A percentile compares a stretch with the other conserved stretches of the same genome.
phyloP scores from a whole-genome alignment of 441 rosid genomes.

The Iberis amara region DNA sequence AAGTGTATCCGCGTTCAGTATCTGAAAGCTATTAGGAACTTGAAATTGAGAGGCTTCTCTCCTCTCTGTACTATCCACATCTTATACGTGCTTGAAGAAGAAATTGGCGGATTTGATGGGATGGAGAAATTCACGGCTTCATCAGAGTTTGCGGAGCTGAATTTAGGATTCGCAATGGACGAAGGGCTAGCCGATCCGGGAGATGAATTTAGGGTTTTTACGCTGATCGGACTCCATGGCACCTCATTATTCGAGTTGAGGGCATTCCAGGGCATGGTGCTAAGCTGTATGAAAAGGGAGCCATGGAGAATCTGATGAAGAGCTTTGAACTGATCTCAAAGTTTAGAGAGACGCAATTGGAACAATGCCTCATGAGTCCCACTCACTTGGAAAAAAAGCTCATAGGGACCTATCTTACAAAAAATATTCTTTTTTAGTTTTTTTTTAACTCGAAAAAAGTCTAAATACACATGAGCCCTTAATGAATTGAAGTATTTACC shows the following conservation, averaged over 20 bases:
- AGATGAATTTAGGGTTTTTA: slow-evolving; percentile 68
- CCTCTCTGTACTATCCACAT: slow-evolving; percentile 61
- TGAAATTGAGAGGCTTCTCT: slow-evolving; percentile 41
- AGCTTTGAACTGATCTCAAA: slow-evolving; percentile 55
- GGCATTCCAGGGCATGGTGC: slow-evolving; percentile 84
- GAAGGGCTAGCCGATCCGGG: slow-evolving; percentile 78
- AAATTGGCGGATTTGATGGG: slow-evolving; percentile 74
- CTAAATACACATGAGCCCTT: too few relatives aligned
- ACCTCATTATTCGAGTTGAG: slow-evolving; percentile 42
- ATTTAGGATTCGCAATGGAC: slow-evolving; percentile 71
- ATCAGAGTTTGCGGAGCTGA: slow-evolving; percentile 49
- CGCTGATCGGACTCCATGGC: slow-evolving; percentile 69
- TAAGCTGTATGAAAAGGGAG: slow-evolving; percentile 66
- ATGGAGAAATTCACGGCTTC: slow-evolving; percentile 49
- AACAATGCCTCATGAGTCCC: too few relatives aligned
- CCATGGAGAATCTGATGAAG: slow-evolving; percentile 87
- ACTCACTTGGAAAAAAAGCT: too few relatives aligned
- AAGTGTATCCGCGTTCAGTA: slow-evolving; percentile 79
- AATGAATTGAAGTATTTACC: too few relatives aligned
- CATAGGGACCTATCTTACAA: too few relatives aligned
- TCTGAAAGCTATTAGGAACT: slow-evolving; percentile 61
- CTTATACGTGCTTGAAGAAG: slow-evolving; percentile 74
- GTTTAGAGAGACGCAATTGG: slow-evolving; percentile 69
- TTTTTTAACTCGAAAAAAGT: too few relatives aligned
- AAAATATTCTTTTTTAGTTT: too few relatives aligned